These are phyloP conservation scores for Andrographis paniculata DNA, from an alignment of 305 asterid genomes.

Conservation along the genomic window DNA sequence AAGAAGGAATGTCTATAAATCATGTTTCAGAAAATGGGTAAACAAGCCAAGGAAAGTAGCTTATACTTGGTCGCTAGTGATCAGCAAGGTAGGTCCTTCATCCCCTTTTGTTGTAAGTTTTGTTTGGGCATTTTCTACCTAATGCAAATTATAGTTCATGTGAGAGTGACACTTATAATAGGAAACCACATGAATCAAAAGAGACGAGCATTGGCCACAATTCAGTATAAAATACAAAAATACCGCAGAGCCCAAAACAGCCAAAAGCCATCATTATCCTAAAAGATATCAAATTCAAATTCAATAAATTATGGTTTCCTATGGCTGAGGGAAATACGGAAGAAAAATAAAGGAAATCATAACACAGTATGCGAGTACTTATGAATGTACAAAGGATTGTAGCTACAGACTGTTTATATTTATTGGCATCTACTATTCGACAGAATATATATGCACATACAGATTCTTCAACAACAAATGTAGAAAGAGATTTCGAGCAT, in stretches of 20 bases:
- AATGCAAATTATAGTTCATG: conserved; percentile 28
- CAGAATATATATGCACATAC: too few relatives aligned
- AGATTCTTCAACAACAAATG: background rate
- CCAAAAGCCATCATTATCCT: too few relatives aligned
- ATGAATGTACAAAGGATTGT: too few relatives aligned
- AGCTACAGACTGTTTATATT: too few relatives aligned
- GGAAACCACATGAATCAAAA: conserved; percentile 13
- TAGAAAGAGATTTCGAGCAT: too few relatives aligned
- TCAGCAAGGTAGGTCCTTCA: conserved; percentile 65
- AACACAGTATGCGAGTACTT: too few relatives aligned
- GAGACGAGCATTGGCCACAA: conserved; percentile 5
- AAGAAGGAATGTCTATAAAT: background rate
- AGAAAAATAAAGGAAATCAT: too few relatives aligned
- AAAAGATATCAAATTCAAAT: too few relatives aligned
- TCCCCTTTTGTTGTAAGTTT: conserved; percentile 52
- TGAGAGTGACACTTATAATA: conserved; percentile 13
- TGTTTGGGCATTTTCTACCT: conserved; percentile 70
- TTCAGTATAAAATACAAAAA: background rate
- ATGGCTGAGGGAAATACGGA: too few relatives aligned
- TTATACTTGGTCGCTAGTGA: conserved; percentile 95
- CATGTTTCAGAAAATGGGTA: conserved; percentile 18
- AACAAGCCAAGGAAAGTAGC: conserved; percentile 24
- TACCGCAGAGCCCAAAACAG: too few relatives aligned
- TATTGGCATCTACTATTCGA: too few relatives aligned
- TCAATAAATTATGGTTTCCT: too few relatives aligned